Base-by-base conservation (phyloP, 176 grass and related monocot genomes). In the Otatea glauca region DNA sequence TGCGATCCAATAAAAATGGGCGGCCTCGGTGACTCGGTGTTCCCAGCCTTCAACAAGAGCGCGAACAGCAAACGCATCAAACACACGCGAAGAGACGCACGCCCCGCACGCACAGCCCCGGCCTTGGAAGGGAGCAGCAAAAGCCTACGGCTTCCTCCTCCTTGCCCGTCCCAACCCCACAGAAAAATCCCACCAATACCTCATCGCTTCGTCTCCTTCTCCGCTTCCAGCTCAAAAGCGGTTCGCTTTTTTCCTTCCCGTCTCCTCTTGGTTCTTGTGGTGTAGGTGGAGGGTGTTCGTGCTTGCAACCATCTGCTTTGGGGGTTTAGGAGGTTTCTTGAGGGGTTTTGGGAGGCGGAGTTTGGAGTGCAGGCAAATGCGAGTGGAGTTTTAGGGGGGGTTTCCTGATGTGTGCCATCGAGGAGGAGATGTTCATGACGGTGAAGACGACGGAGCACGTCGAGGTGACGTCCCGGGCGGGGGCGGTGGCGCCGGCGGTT, bases 371-470 rank as follows among this genome's bases (percentile, higher is more conserved):
- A 2, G 29, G 20, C 82, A 75, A 83, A 92, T 92, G 84, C 80
- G 37, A 89, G 70, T 69, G 49, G 74, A 49, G 54, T 88, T 53
- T 54, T 68, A 80, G 78, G 47, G 17, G 61, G 21, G 63, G 1
- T 12, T 35, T 24, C 20, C 3, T 34, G 77, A 91, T 85, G 89
- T 68, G 69, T 77, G 1, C 61, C 56, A 86, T 88, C 87, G 87
- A 92, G 55, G 90, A 77, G 59, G 92, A 88, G 81, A 37, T 4
- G 42, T 76, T 84, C 37, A 9, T 70, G 77, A 59, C 78, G 8
- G 68, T 99, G 18, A 90, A 83, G 89, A 71, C 93, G 12, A 92
- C 89, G 27, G 93, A 99, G 77, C 93, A 99, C 61, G 77, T 99
- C 59, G 68, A 94, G 62, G 86, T 99, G 5, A 94, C 89, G 10